Conservation (phyloP, 768 basidiomycete species). For the Suillus spraguei region DNA sequence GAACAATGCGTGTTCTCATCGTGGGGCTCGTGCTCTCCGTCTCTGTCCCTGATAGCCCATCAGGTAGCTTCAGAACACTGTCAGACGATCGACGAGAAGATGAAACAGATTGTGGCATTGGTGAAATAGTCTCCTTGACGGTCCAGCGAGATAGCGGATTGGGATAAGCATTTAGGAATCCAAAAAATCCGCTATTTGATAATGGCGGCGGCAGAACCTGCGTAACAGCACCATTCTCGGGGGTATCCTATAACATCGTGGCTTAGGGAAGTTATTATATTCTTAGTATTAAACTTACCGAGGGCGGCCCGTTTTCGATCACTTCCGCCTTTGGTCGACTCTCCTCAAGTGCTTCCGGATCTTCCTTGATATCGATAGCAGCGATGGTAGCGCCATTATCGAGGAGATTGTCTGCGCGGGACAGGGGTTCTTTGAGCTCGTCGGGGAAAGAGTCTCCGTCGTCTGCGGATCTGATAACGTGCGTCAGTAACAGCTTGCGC, state of each 20-base stretch:
- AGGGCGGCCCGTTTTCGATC: conserved; percentile 19
- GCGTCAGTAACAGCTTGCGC: conserved; percentile 12
- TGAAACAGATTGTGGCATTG: conserved; percentile 20
- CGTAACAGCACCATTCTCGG: conserved; percentile 26
- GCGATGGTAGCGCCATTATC: conserved; percentile 37
- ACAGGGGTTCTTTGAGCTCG: conserved; percentile 61
- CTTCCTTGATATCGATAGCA: conserved; percentile 18
- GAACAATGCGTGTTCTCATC: conserved; percentile 10
- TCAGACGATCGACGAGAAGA: conserved; percentile 28
- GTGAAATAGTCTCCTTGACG: conserved; percentile 25
- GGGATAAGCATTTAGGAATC: conserved; percentile 63
- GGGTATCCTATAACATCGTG: conserved; percentile 23
- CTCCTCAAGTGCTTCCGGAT: conserved; percentile 22
- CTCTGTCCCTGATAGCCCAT: conserved; percentile 32
- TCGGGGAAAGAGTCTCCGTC: conserved; percentile 61
- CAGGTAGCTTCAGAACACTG: conserved; percentile 36
- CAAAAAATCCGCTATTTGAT: conserved; percentile 48
- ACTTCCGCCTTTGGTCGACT: conserved; percentile 21
- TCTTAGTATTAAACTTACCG: conserved; percentile 22
- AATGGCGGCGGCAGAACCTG: conserved; percentile 24
- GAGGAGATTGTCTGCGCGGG: conserved; percentile 60
- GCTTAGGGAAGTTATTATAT: background rate
- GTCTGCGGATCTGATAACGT: conserved; percentile 46
- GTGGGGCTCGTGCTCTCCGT: conserved; percentile 6
- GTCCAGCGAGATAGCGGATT: conserved; percentile 60